A percentile compares a stretch with the other conserved stretches of the same genome.
Evolutionary conservation across 169 alveolate genomes (phyloP).

Genomic region (Cryptosporidium sp.): DNA sequence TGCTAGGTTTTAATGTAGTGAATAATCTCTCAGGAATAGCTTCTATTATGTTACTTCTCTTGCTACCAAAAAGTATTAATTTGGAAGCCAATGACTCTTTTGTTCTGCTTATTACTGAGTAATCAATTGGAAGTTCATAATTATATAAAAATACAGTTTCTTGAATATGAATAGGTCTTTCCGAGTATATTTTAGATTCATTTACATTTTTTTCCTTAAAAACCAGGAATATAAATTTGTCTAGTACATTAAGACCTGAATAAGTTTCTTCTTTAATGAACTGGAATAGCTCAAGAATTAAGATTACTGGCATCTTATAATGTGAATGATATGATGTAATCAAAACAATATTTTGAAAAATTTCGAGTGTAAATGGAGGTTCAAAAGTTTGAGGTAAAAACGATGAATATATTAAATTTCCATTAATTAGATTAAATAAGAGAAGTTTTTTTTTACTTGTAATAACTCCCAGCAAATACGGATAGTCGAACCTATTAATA

Average conservation of each 20-base stretch:
- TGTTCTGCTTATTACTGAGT: constrained; percentile 28
- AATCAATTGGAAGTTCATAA: constrained; percentile 41
- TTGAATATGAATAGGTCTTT: constrained; percentile 9
- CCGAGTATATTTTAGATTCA: constrained; percentile 40
- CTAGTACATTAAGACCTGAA: neutral
- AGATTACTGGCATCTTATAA: constrained; percentile 16
- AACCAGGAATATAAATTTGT: constrained; percentile 43
- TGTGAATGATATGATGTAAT: constrained; percentile 46
- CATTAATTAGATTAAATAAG: constrained; percentile 37
- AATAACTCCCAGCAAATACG: constrained; percentile 15
- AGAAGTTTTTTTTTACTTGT: constrained; percentile 35
- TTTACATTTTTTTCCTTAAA: constrained; percentile 6
- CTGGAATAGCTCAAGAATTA: constrained; percentile 46
- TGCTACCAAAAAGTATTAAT: constrained; percentile 24
- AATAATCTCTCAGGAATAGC: constrained; percentile 45
- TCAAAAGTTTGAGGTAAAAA: constrained; percentile 39
- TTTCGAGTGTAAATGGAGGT: constrained; percentile 32
- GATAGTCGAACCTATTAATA: constrained; percentile 45
- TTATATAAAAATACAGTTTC: constrained; percentile 22
- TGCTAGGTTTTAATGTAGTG: constrained; percentile 19
- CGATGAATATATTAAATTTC: constrained; percentile 43
- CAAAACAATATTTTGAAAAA: constrained; percentile 27
- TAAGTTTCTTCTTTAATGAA: neutral
- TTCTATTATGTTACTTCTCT: constrained; percentile 25
- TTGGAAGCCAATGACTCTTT: constrained; percentile 41